Evolutionary conservation across 2,329 filamentous ascomycete species (phyloP).

Genomic region (Neurospora sp.): DNA sequence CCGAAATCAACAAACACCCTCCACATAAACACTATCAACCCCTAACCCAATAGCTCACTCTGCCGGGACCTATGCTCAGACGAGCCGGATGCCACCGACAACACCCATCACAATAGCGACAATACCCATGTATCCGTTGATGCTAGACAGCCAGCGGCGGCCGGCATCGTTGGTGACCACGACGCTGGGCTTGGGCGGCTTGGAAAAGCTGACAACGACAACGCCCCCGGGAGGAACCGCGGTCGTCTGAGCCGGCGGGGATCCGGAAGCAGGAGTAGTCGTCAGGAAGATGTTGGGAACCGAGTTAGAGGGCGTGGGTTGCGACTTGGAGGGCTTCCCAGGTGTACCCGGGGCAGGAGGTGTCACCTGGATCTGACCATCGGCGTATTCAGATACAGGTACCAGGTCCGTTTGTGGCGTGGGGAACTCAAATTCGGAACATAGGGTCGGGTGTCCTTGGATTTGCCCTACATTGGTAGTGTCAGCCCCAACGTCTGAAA

Average conservation of each 20-base stretch:
- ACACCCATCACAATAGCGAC: neutral
- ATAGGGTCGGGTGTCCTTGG: slow-evolving; percentile 38
- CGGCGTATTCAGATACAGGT: slow-evolving; percentile 33
- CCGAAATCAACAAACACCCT: neutral
- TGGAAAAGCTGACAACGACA: neutral
- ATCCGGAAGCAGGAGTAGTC: neutral
- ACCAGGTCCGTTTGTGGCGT: slow-evolving; percentile 20
- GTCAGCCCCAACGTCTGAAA: slow-evolving; percentile 2
- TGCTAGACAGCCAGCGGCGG: neutral
- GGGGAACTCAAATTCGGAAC: slow-evolving; percentile 24
- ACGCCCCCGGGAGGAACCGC: neutral
- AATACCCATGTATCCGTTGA: neutral
- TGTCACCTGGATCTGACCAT: slow-evolving; percentile 40
- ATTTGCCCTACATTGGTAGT: slow-evolving; percentile 31
- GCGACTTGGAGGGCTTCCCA: slow-evolving; percentile 8
- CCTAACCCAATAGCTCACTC: neutral
- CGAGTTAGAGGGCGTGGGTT: neutral
- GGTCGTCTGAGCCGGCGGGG: neutral
- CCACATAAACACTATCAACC: neutral
- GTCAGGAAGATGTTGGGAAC: neutral
- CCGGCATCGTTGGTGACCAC: neutral
- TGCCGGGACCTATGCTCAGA: neutral
- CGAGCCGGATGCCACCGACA: neutral
- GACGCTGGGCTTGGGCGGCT: neutral
- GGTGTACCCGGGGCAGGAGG: neutral